phyloP scores from a whole-genome alignment of 495 filamentous ascomycete species.

The Podospora comata region DNA sequence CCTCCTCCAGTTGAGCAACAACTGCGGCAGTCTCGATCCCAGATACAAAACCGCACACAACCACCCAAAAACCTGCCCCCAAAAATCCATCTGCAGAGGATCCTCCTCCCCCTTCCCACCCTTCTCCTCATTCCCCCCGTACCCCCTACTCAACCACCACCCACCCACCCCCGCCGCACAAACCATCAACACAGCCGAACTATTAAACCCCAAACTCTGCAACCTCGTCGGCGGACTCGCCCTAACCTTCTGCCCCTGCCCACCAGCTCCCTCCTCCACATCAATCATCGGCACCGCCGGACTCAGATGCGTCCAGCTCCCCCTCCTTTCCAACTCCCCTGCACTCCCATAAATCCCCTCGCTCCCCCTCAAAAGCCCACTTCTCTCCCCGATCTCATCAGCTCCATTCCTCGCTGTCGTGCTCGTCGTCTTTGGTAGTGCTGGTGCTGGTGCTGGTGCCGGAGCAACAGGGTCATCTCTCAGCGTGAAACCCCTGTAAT shows the following conservation, averaged over 20 bases:
- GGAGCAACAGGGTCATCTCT: conserved; percentile 45
- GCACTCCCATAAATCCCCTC: not conserved
- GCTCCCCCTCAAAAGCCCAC: conserved; percentile 34
- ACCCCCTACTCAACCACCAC: conserved; percentile 68
- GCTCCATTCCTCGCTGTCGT: conserved; percentile 1
- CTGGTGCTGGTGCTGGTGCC: conserved; percentile 24
- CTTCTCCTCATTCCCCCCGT: conserved; percentile 22
- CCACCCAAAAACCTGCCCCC: conserved; percentile 85
- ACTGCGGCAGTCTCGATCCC: conserved; percentile 80
- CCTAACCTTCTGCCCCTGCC: conserved; percentile 1
- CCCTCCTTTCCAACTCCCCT: conserved; percentile 43
- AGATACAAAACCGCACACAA: conserved; percentile 85
- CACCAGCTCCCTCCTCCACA: conserved; percentile 28
- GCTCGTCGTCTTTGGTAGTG: conserved; percentile 3
- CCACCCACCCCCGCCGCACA: conserved; percentile 77
- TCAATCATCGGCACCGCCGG: conserved; percentile 70
- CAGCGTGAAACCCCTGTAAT: conserved; percentile 81
- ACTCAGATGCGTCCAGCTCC: conserved; percentile 61
- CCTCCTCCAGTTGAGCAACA: conserved; percentile 83
- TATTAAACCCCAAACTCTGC: conserved; percentile 67
- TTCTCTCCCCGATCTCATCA: conserved; percentile 37
- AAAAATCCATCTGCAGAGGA: conserved; percentile 60
- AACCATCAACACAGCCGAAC: conserved; percentile 68
- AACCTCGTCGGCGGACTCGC: conserved; percentile 44
- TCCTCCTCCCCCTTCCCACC: conserved; percentile 24